Evolutionary conservation across 2,329 filamentous ascomycete genomes (phyloP), one percentile per base, ranked within the genome.

Genomic region (Penicillium nordicum): DNA sequence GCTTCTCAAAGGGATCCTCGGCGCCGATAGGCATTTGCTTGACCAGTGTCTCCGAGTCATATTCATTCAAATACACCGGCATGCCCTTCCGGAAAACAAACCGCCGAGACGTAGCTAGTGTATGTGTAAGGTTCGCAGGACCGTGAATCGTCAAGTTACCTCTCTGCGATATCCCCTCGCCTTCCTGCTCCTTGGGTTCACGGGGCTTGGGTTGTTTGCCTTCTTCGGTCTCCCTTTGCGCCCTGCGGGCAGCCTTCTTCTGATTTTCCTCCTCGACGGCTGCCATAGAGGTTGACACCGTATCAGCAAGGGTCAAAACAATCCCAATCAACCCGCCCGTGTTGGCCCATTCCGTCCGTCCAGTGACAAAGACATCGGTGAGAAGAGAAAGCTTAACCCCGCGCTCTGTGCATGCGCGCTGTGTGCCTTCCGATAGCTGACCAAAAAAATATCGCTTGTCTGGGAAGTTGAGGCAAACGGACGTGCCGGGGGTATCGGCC

Each of bases 71-170:
- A 32, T 77, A 78, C n/a, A 97, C 75, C 0, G 88, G 88, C 69
- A 96, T 82, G 0, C 90, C 88, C 65, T 90, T 92, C 37, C 94
- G 84, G 66, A 97, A 93, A 48, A 97, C 85, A 73, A 96, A 96
- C 32, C 87, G 80, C 44, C 94, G 84, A 16, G 88, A 87, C 0
- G 92, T 90, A n/a, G 91, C 92, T 55, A 99, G 74, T 6, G 85
- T 81, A 68, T 97, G 88, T 44, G 86, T 83, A 53, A 97, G 74
- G 69, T 97, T 97, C 50, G 85, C 85, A 5, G 88, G 86, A 3
- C 90, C 92, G 69, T 95, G 89, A 12, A 97, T 78, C n/a, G 81
- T 83, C 57, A 92, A 68, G 18, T 73, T 75, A 14, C 69, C 64
- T 52, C 68, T 73, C 40, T 71, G 57, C 34, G 55, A 53, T 14